These are phyloP conservation scores for Hygrophoropsis aurantiaca DNA, from an alignment of 768 basidiomycete genomes.

Conservation along the genomic window DNA sequence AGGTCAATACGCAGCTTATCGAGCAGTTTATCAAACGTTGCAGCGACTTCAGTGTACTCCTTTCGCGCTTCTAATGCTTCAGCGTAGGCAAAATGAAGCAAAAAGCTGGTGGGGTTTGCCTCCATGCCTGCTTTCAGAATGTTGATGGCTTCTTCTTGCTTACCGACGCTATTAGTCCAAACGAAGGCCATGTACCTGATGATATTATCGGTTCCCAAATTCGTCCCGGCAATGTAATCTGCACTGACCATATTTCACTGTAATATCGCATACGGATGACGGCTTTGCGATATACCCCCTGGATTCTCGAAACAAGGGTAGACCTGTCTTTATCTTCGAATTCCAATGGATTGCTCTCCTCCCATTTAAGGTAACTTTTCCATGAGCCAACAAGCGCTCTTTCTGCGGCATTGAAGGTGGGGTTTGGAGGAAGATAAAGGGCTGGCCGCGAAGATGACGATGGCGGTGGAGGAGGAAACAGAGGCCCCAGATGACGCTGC, in stretches of 20 bases:
- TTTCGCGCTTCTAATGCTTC: conserved; percentile 69
- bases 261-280: conserved; percentile 92
- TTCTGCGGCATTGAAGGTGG: conserved; percentile 73
- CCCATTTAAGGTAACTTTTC: conserved; percentile 94
- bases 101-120: conserved; percentile 85
- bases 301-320: conserved; percentile 66
- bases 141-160: conserved; percentile 77
- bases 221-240: neutral
- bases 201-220: neutral
- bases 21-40: conserved; percentile 72
- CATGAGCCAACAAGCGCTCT: conserved; percentile 78
- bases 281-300: conserved; percentile 85
- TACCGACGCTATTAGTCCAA: conserved; percentile 75
- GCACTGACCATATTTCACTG: conserved; percentile 84
- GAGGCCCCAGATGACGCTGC: conserved; percentile 59
- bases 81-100: conserved; percentile 87
- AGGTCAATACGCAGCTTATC: conserved; percentile 61
- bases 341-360: conserved; percentile 91
- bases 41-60: conserved; percentile 67
- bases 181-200: conserved; percentile 87
- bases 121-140: conserved; percentile 83
- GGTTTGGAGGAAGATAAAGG: conserved; percentile 65
- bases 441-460: conserved; percentile 39
- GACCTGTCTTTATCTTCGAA: conserved; percentile 81
- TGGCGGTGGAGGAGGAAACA: conserved; percentile 54